Evolutionary conservation across 768 basidiomycete genomes (phyloP).

Genomic region (Amanita thiersii): DNA sequence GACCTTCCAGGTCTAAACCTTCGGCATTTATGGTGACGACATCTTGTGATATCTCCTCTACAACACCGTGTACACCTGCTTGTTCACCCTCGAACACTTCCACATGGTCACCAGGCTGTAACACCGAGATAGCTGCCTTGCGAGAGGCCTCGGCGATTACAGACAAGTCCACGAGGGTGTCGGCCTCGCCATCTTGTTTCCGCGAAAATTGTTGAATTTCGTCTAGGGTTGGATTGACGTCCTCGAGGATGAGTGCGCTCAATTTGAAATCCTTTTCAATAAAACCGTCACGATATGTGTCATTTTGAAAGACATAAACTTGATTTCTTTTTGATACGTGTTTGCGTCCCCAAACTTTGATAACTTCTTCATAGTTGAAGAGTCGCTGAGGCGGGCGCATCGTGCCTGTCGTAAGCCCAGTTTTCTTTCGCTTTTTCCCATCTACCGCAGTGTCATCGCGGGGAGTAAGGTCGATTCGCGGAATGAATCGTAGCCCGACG

Average conservation of each 20-base stretch:
- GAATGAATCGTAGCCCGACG: slow-evolving; percentile 87
- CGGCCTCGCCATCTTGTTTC: slow-evolving; percentile 63
- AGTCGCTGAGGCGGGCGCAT: slow-evolving; percentile 85
- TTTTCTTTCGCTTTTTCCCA: slow-evolving; percentile 76
- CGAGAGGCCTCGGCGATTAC: slow-evolving; percentile 89
- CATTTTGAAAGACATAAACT: slow-evolving; percentile 81
- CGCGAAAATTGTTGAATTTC: slow-evolving; percentile 90
- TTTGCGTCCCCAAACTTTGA: slow-evolving; percentile 77
- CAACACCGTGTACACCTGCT: slow-evolving; percentile 84
- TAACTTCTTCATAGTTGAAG: slow-evolving; percentile 91
- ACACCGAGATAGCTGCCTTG: slow-evolving; percentile 83
- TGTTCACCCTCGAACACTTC: slow-evolving; percentile 98
- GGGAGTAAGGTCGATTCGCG: slow-evolving; percentile 95
- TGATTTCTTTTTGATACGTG: slow-evolving; percentile 67
- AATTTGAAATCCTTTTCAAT: slow-evolving; percentile 94
- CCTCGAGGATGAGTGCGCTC: slow-evolving; percentile 68
- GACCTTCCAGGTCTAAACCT: slow-evolving; percentile 78
- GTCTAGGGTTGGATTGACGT: slow-evolving; percentile 92
- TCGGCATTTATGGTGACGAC: slow-evolving; percentile 77
- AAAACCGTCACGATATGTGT: slow-evolving; percentile 92
- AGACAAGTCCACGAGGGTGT: slow-evolving; percentile 74
- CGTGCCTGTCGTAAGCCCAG: slow-evolving; percentile 34
- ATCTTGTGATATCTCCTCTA: slow-evolving; percentile 84
- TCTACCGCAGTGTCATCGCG: slow-evolving; percentile 62
- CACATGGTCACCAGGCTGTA: slow-evolving; percentile 97